Conservation (phyloP, 164 flowering plant species). For the Macadamia integrifolia region DNA sequence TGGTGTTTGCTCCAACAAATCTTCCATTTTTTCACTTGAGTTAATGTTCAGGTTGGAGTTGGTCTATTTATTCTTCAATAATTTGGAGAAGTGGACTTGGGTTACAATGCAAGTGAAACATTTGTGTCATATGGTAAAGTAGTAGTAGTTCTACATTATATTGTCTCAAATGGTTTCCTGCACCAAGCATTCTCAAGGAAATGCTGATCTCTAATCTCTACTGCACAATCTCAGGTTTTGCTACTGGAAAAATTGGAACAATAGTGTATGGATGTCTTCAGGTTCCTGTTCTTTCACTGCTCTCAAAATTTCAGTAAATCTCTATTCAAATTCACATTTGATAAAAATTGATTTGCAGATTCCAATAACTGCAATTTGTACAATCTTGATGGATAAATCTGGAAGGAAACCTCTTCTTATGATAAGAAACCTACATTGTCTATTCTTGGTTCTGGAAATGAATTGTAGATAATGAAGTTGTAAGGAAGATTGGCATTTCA, state of each 20-base stretch:
- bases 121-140: conserved; percentile 34
- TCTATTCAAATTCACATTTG: neutral
- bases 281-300: neutral
- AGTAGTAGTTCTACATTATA: no score
- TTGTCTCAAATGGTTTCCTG: neutral
- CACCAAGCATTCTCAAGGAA: neutral
- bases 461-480: neutral
- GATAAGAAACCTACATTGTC: neutral
- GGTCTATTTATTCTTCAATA: conserved; percentile 57
- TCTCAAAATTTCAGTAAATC: neutral
- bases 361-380: conserved; percentile 9
- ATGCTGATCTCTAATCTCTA: neutral
- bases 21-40: no score
- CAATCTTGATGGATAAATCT: conserved; percentile 11
- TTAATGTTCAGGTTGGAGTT: conserved; percentile 43
- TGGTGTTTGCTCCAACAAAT: no score
- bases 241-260: conserved; percentile 11
- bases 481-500: neutral
- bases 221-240: neutral
- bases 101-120: conserved; percentile 39
- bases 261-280: conserved; percentile 5
- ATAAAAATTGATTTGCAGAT: neutral
- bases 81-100: conserved; percentile 51
- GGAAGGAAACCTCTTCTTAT: conserved; percentile 14
- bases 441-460: neutral